Conservation (phyloP, 1,284 basidiomycete species). For the Phellopilus nigrolimitatus region DNA sequence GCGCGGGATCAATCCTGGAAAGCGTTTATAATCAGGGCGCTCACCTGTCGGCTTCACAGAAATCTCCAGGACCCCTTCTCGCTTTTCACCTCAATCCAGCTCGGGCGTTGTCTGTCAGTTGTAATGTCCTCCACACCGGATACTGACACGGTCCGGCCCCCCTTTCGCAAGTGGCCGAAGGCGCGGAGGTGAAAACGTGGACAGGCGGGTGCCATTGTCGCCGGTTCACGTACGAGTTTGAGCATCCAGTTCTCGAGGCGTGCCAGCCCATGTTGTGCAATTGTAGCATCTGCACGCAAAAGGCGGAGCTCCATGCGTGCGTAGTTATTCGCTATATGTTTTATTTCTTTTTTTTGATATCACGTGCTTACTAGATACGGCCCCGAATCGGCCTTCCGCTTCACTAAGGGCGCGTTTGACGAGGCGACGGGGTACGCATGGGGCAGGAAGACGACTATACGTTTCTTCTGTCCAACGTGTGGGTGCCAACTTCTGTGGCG, state of each 20-base stretch:
- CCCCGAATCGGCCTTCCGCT: background rate
- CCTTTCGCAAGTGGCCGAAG: conserved; percentile 1
- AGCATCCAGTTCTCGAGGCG: conserved; percentile 12
- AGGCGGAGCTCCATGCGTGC: conserved; percentile 17
- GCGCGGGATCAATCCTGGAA: too few relatives aligned
- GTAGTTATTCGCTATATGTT: background rate
- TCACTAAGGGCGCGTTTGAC: conserved; percentile 1
- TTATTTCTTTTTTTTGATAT: background rate
- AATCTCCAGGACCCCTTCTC: too few relatives aligned
- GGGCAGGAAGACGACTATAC: background rate
- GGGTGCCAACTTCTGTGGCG: conserved; percentile 1
- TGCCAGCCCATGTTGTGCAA: conserved; percentile 18
- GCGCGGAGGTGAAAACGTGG: conserved; percentile 15
- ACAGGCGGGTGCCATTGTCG: conserved; percentile 21
- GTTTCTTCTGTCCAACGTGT: conserved; percentile 11
- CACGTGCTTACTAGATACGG: background rate
- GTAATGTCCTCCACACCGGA: too few relatives aligned
- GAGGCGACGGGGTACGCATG: conserved; percentile 4
- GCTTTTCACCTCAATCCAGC: too few relatives aligned
- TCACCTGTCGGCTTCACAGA: too few relatives aligned
- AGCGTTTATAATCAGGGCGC: too few relatives aligned
- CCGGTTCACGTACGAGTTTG: conserved; percentile 19
- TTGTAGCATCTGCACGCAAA: conserved; percentile 20
- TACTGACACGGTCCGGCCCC: too few relatives aligned
- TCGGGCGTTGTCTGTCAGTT: background rate